Evolutionary conservation across 352 stramenopile species (phyloP).

Genomic region (Phytophthora multivora): DNA sequence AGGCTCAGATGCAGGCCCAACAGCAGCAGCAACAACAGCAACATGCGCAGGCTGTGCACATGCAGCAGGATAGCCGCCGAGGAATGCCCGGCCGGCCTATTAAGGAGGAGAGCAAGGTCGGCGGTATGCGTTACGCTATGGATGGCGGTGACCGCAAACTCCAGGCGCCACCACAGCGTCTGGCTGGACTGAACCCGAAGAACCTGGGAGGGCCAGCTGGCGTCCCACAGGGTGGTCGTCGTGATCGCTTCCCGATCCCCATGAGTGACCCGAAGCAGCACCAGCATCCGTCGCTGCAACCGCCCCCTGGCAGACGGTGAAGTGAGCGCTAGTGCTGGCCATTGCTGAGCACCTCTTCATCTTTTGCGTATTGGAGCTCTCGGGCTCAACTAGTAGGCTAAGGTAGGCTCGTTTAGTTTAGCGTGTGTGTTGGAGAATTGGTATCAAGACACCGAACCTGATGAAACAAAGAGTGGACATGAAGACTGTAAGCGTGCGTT

Average conservation of each 20-base stretch:
- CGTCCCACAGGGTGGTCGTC: constrained; percentile 50
- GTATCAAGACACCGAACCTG: constrained; percentile 37
- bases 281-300: constrained; percentile 68
- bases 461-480: constrained; percentile 32
- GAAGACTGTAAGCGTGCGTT: constrained; percentile 9
- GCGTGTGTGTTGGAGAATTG: constrained; percentile 40
- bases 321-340: constrained; percentile 29
- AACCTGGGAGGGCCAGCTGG: constrained; percentile 59
- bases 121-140: constrained; percentile 66
- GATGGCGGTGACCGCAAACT: constrained; percentile 68
- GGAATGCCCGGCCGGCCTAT: constrained; percentile 68
- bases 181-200: constrained; percentile 77
- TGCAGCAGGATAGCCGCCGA: constrained; percentile 64
- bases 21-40: constrained; percentile 81
- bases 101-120: constrained; percentile 69
- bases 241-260: constrained; percentile 75
- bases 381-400: constrained; percentile 34
- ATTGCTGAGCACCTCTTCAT: constrained; percentile 29
- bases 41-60: constrained; percentile 63
- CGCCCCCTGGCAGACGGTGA: constrained; percentile 68
- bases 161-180: constrained; percentile 53
- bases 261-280: constrained; percentile 81
- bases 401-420: constrained; percentile 41
- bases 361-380: constrained; percentile 31
- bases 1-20: constrained; percentile 57